Evolutionary conservation across 805 yeast genomes (phyloP), one percentile per base, ranked within the genome.

Genomic region (Suhomyces pyralidae): DNA sequence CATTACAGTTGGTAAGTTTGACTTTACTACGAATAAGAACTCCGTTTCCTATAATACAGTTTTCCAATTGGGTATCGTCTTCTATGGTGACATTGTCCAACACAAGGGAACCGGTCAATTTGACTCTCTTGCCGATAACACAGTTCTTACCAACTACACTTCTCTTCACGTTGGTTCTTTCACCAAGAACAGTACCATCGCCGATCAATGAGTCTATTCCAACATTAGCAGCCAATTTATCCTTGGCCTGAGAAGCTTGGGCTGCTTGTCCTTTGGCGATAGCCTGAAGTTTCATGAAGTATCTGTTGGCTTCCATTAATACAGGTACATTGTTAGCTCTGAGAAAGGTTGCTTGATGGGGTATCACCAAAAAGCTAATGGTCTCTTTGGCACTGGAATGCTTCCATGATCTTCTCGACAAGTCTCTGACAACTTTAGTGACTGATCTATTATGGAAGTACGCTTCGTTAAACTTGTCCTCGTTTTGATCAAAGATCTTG

Each of bases 321-420:
- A 93, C 88, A 1, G 88, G 80, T 46, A 90, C 73, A 64, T 85
- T 89, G 65, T 90, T 91, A 47, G 88, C 79, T 59, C 98, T 81
- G 54, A 89, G 79, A 63, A 92, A 92, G 2, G 80, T 74, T 10
- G 87, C 82, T 54, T 84, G 81, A 26, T 79, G 74, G 3, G 97
- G 96, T 25, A 92, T 66, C 22, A 85, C 79, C 56, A 86, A 80
- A 60, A 93, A 74, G 3, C 87, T 87, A 15, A 94, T 80, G 0
- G 85, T 80, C 51, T 84, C 89, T 56, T 77, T 76, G 8, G 69
- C 64, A 5, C 63, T 61, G 0, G 86, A 76, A 65, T 91, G 97
- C 61, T 81, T 81, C 99, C 99, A 94, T 1, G 97, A 86, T 57
- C 96, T 82, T 68, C 98, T 82, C 3, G 96, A 96, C 53, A 93